Base-by-base conservation (phyloP, 2,329 filamentous ascomycete genomes). In the Immersiporthe knoxdaviesiana region DNA sequence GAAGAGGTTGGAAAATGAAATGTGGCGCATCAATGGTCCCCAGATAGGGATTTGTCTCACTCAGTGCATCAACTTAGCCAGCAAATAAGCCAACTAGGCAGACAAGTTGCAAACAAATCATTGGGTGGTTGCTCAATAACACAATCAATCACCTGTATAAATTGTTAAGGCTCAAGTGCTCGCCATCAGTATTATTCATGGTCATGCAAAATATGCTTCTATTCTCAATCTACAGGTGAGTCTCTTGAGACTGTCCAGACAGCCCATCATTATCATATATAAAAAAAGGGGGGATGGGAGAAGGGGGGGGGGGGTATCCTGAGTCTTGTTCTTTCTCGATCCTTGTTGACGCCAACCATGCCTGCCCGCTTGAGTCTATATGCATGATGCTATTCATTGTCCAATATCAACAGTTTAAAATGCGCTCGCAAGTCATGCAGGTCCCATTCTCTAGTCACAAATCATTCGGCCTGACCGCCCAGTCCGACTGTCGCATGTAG, bases 401-500 rank as follows among this genome's bases (percentile, higher is more conserved):
- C 30, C 56, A n/a, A 24, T n/a, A 21, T 59, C 30, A 59, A 18
- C 18, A 32, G 16, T 59, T 14, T 2, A 37, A 37, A 4, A 21
- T 21, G 2, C 18, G 32, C 56, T 35, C 56, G 56, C 56, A 37
- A 11, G n/a, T 59, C 32, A 59, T 37, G 56, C 56, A 59, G 32
- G 14, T 12, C 7, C 11, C 56, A 6, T 59, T 37, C 21, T 21
- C 32, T 59, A 37, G 37, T 62, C 59, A 62, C 16, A 44, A 30
- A 32, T 64, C 41, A 21, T 37, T 27, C 44, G 30, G 27, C 44
- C 30, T n/a, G 30, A 50, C 10, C 44, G 14, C 37, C n/a, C 21
- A 16, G 14, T 62, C 60, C 16, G 39, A 16, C n/a, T 66, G 67
- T 32, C 69, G 67, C 7, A 62, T 30, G 7, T 61, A 67, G 16